These are phyloP conservation scores for Cydonia oblonga DNA, from an alignment of 331 rosid species.

Conservation along the genomic window DNA sequence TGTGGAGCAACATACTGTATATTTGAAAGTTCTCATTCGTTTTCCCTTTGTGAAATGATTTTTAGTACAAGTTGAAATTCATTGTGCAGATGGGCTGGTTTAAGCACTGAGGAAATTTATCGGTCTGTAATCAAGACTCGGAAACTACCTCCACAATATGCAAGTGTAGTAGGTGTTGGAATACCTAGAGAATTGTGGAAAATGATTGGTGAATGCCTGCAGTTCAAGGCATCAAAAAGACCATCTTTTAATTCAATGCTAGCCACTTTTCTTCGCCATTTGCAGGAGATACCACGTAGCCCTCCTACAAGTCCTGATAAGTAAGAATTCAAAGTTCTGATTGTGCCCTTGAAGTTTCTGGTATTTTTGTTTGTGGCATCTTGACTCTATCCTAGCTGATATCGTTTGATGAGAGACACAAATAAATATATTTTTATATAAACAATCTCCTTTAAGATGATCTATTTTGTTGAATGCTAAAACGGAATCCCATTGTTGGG, in stretches of 20 bases:
- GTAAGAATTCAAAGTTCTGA: conserved; percentile 40
- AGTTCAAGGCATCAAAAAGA: conserved; percentile 79
- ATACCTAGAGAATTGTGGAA: conserved; percentile 95
- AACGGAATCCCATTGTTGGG: background rate
- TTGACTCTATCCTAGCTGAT: background rate
- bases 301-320: conserved; percentile 93
- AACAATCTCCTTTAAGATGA: background rate
- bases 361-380: background rate
- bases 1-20: conserved; percentile 38
- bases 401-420: background rate
- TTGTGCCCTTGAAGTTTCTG: conserved; percentile 5
- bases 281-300: conserved; percentile 91
- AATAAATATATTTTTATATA: background rate
- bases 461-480: background rate
- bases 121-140: conserved; percentile 73
- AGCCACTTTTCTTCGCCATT: conserved; percentile 82
- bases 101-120: conserved; percentile 82
- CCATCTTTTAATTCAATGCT: conserved; percentile 86
- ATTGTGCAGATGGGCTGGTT: conserved; percentile 88
- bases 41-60: conserved; percentile 12
- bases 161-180: conserved; percentile 94
- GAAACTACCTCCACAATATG: conserved; percentile 91
- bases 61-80: conserved; percentile 13
- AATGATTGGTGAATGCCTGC: conserved; percentile 97
- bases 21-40: conserved; percentile 18